These are phyloP conservation scores for Talaromyces albobiverticillius DNA, from an alignment of 2,329 filamentous ascomycete genomes.

Conservation along the genomic window DNA sequence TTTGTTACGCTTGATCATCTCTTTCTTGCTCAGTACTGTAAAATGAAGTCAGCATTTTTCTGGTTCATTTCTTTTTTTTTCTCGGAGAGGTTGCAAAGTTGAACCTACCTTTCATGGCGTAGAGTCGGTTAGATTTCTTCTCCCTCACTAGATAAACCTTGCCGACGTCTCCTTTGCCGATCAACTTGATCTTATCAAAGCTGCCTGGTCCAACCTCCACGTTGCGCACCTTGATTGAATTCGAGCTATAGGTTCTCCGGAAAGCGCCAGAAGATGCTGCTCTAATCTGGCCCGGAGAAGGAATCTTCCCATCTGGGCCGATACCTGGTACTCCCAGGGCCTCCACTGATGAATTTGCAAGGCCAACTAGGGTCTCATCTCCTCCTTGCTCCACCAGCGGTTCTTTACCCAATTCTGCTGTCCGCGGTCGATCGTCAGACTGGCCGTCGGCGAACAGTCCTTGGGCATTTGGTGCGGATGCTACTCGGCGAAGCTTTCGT, in stretches of 20 bases:
- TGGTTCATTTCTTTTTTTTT: background rate
- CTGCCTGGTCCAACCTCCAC: conserved; percentile 93
- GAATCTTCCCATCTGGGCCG: conserved; percentile 60
- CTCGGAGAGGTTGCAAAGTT: too few relatives aligned
- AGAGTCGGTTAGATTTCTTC: conserved; percentile 93
- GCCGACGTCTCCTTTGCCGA: conserved; percentile 96
- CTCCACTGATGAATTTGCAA: conserved; percentile 46
- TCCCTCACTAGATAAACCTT: conserved; percentile 97
- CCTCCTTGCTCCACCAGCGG: conserved; percentile 62
- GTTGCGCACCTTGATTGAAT: conserved; percentile 97
- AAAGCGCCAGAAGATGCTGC: conserved; percentile 64
- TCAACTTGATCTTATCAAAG: conserved; percentile 99
- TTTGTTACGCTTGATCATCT: conserved; percentile 99
- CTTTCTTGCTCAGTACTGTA: conserved; percentile 94
- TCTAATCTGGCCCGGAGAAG: conserved; percentile 63
- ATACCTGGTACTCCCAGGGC: conserved; percentile 31
- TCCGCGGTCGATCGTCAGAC: conserved; percentile 68
- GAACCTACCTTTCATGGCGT: conserved; percentile 94
- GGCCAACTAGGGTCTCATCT: conserved; percentile 51
- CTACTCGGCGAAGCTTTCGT: conserved; percentile 86
- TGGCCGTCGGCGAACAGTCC: conserved; percentile 71
- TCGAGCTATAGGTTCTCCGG: conserved; percentile 94
- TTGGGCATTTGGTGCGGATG: conserved; percentile 95
- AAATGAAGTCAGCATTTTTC: conserved; percentile 33
- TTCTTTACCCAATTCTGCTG: conserved; percentile 83